Evolutionary conservation across 495 filamentous ascomycete species (phyloP).

Genomic region (Penicillium taxi): DNA sequence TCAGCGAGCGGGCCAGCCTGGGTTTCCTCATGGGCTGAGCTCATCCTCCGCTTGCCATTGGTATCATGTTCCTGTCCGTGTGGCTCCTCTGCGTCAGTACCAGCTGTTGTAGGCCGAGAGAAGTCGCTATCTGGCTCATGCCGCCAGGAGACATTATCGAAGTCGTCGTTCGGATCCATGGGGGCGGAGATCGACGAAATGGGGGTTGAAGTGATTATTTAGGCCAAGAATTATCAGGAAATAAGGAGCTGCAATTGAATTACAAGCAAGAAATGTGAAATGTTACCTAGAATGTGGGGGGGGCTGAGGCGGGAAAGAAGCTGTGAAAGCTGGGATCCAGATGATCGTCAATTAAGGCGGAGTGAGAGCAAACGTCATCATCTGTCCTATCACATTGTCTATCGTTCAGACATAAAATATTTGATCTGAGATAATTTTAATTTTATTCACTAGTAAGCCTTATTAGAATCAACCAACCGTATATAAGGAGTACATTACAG

Average conservation of each 20-base stretch:
- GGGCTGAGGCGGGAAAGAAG: conserved; percentile 11
- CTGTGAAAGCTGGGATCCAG: conserved; percentile 14
- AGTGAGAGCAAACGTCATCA: conserved; percentile 25
- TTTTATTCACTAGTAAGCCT: not conserved
- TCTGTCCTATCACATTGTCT: conserved; percentile 11
- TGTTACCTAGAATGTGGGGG: conserved; percentile 1
- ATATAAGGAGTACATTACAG: too few relatives aligned
- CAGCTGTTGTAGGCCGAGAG: conserved; percentile 42
- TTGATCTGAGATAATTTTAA: not conserved
- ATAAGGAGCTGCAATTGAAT: not conserved
- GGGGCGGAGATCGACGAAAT: conserved; percentile 18
- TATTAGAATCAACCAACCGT: too few relatives aligned
- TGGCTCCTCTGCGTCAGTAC: conserved; percentile 34
- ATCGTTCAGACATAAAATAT: too few relatives aligned
- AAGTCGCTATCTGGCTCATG: conserved; percentile 45
- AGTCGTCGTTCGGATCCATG: conserved; percentile 50
- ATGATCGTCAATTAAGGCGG: conserved; percentile 26
- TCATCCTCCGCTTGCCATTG: conserved; percentile 49
- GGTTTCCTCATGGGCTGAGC: conserved; percentile 35
- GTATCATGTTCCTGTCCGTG: conserved; percentile 27
- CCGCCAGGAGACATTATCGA: conserved; percentile 52
- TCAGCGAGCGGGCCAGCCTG: conserved; percentile 52
- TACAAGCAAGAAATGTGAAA: conserved; percentile 1
- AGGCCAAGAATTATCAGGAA: not conserved
- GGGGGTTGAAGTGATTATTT: conserved; percentile 2